phyloP scores from a whole-genome alignment of 164 flowering plant species.

The Vitis vinifera region DNA sequence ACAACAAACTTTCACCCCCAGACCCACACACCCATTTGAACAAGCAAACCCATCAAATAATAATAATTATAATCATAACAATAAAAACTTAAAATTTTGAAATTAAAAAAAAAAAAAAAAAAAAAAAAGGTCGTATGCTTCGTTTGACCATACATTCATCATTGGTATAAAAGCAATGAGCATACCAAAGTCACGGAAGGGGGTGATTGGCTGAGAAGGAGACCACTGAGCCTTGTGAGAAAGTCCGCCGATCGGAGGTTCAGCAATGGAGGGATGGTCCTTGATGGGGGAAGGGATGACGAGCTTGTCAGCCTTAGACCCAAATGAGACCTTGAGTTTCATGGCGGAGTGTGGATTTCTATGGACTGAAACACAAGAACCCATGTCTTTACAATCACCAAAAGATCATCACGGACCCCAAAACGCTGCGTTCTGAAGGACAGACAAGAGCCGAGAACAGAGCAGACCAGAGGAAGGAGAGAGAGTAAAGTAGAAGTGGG shows the following conservation, averaged over 20 bases:
- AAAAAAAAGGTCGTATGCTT: not conserved
- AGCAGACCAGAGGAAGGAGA: not conserved
- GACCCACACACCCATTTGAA: no score
- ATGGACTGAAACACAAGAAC: constrained; percentile 52
- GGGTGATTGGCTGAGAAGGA: constrained; percentile 12
- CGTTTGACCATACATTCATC: not conserved
- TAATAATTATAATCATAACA: no score
- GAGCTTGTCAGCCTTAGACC: constrained; percentile 30
- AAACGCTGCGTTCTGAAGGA: not conserved
- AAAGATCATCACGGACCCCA: not conserved
- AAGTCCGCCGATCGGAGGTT: constrained; percentile 17
- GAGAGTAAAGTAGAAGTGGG: not conserved
- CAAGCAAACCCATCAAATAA: no score
- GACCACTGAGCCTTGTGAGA: constrained; percentile 25
- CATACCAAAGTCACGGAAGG: constrained; percentile 30
- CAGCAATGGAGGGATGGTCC: constrained; percentile 25
- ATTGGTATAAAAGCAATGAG: not conserved
- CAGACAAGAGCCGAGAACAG: not conserved
- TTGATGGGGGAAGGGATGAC: constrained; percentile 40
- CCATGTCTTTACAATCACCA: constrained; percentile 34
- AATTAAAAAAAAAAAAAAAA: not conserved
- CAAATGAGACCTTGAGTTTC: constrained; percentile 28
- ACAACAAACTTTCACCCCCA: no score
- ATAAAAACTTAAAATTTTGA: not conserved
- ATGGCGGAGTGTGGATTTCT: constrained; percentile 37